These are phyloP conservation scores for Crithidia sp. DNA, from an alignment of 208 protist species.

Conservation along the genomic window DNA sequence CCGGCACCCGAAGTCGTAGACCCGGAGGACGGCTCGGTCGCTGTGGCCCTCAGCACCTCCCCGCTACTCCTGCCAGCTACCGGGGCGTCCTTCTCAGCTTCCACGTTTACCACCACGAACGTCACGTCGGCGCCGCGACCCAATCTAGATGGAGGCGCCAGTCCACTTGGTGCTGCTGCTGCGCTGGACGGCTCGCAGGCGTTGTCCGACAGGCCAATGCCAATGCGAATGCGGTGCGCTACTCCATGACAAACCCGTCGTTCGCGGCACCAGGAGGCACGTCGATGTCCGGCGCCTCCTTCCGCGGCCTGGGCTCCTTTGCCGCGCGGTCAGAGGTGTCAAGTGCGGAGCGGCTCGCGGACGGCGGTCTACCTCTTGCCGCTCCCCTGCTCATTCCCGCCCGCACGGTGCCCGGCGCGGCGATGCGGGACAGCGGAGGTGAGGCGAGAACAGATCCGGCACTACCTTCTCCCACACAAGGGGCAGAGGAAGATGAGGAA, in stretches of 20 bases:
- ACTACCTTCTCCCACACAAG: no score
- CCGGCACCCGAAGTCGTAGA: not conserved
- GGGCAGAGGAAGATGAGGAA: not conserved
- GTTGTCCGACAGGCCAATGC: not conserved
- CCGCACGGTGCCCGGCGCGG: not conserved
- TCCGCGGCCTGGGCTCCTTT: not conserved
- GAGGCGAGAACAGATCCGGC: no score
- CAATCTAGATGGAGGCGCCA: no score
- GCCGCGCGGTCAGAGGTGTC: not conserved
- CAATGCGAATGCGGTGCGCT: conserved; percentile 11
- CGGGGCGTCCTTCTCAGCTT: not conserved
- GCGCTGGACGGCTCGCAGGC: not conserved
- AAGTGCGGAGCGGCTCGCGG: not conserved
- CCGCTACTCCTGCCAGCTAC: conserved; percentile 8
- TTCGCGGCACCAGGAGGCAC: conserved; percentile 3
- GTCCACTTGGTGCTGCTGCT: not conserved
- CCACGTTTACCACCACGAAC: conserved; percentile 4
- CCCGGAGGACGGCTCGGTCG: conserved; percentile 9
- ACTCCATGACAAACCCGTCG: conserved; percentile 28
- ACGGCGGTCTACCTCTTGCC: not conserved
- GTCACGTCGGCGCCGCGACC: not conserved
- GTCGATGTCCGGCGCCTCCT: not conserved
- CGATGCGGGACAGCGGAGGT: no score
- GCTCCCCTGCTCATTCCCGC: not conserved
- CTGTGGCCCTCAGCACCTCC: conserved; percentile 1